A percentile compares a stretch with the other conserved stretches of the same genome.
Evolutionary conservation across 257 asterid genomes (phyloP).

Genomic region (Solanum sejunctum): DNA sequence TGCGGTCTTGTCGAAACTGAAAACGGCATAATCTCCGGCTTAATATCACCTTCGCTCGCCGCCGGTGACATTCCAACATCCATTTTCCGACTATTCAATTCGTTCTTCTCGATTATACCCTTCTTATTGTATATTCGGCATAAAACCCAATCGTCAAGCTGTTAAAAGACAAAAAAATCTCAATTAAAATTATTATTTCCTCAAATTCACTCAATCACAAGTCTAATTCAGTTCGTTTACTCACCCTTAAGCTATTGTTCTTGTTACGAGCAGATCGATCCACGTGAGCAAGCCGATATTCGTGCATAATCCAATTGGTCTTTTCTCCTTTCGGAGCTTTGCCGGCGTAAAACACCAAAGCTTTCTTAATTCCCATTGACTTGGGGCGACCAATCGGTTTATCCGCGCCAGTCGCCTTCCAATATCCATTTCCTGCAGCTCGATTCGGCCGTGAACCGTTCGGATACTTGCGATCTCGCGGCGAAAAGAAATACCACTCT

Average conservation of each 20-base stretch:
- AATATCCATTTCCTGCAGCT: conserved; percentile 80
- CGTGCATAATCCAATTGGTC: conserved; percentile 93
- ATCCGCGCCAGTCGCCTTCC: conserved; percentile 96
- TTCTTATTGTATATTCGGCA: conserved; percentile 71
- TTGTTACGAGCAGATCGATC: conserved; percentile 74
- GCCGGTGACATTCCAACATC: not conserved
- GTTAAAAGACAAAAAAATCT: not conserved
- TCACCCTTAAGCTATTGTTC: conserved; percentile 54
- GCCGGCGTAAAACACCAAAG: conserved; percentile 79
- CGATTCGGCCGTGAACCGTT: conserved; percentile 90
- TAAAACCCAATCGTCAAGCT: conserved; percentile 70
- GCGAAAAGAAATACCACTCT: conserved; percentile 92
- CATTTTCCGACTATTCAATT: not conserved
- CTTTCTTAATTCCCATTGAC: conserved; percentile 68
- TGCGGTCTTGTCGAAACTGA: conserved; percentile 16
- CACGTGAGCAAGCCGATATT: conserved; percentile 77
- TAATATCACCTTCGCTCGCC: conserved; percentile 24
- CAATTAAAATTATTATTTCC: no score
- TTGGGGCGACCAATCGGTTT: conserved; percentile 69
- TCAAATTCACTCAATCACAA: not conserved
- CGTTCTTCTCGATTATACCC: conserved; percentile 30
- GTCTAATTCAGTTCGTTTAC: conserved; percentile 6
- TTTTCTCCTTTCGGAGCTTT: conserved; percentile 79
- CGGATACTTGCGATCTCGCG: conserved; percentile 82
- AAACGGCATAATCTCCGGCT: conserved; percentile 20